Conservation (phyloP, 2,329 filamentous ascomycete genomes). For the Hypocrella siamensis region DNA sequence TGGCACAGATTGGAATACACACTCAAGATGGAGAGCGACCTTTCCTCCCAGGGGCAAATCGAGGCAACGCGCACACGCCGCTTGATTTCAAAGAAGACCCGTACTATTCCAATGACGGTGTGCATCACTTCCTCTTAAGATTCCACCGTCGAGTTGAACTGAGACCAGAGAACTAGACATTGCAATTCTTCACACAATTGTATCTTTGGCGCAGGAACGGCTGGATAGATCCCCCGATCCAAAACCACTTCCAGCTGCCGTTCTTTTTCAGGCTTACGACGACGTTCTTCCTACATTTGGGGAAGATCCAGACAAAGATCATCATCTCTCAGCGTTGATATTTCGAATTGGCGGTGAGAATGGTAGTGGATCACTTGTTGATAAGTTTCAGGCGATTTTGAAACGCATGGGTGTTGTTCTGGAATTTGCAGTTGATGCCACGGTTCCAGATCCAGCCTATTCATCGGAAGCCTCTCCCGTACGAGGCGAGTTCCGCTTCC, state of each 20-base stretch:
- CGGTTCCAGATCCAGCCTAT: slow-evolving; percentile 1
- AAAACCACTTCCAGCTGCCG: slow-evolving; percentile 54
- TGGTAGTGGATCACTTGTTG: slow-evolving; percentile 40
- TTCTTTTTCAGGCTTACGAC: slow-evolving; percentile 71
- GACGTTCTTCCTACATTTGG: slow-evolving; percentile 55
- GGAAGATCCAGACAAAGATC: slow-evolving; percentile 56
- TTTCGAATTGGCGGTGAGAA: slow-evolving; percentile 60
- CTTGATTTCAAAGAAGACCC: slow-evolving; percentile 10
- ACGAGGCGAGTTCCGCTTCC: neutral
- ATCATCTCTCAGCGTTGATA: slow-evolving; percentile 61
- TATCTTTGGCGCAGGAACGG: slow-evolving; percentile 53
- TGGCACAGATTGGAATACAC: slow-evolving; percentile 10
- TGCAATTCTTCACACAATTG: slow-evolving; percentile 60
- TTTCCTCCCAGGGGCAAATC: neutral
- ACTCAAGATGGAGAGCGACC: slow-evolving; percentile 1
- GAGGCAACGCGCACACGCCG: neutral
- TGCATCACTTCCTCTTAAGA: neutral
- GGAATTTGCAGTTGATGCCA: slow-evolving; percentile 33
- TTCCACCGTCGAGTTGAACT: neutral
- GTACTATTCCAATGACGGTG: slow-evolving; percentile 48
- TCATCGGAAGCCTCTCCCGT: neutral
- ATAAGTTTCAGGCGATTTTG: slow-evolving; percentile 56
- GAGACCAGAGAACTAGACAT: slow-evolving; percentile 43
- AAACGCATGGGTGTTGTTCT: slow-evolving; percentile 55
- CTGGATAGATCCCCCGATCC: slow-evolving; percentile 39